Evolutionary conservation across 2,329 filamentous ascomycete species (phyloP).

Genomic region (Coniochaeta pulveracea): DNA sequence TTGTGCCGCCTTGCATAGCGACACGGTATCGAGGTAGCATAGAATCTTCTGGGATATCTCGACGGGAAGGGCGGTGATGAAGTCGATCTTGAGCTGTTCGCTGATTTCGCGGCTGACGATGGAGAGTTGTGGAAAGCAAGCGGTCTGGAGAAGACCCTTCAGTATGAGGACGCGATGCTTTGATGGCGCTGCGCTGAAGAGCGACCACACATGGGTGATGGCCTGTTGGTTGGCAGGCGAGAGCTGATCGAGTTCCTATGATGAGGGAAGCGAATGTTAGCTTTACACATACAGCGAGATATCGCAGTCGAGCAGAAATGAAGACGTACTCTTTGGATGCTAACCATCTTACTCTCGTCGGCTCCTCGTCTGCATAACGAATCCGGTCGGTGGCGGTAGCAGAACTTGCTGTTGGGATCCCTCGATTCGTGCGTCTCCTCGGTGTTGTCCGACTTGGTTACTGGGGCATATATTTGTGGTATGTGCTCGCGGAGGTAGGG

Average conservation of each 20-base stretch:
- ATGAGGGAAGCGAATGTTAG: slow-evolving; percentile 13
- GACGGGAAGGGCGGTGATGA: slow-evolving; percentile 74
- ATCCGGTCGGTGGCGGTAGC: slow-evolving; percentile 90
- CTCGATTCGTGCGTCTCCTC: slow-evolving; percentile 28
- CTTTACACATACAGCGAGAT: slow-evolving; percentile 3
- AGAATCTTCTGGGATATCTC: slow-evolving; percentile 92
- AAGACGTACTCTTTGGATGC: slow-evolving; percentile 67
- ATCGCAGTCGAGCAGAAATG: slow-evolving; percentile 1
- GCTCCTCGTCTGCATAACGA: slow-evolving; percentile 86
- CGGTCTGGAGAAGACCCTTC: slow-evolving; percentile 90
- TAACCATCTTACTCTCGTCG: slow-evolving; percentile 92
- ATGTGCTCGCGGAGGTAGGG: slow-evolving; percentile 90
- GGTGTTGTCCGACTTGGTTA: slow-evolving; percentile 48
- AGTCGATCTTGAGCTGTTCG: slow-evolving; percentile 96
- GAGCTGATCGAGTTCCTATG: slow-evolving; percentile 68
- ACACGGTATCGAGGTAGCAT: slow-evolving; percentile 84
- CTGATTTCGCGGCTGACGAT: slow-evolving; percentile 83
- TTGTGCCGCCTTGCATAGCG: slow-evolving; percentile 89
- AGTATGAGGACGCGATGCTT: slow-evolving; percentile 95
- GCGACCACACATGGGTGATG: slow-evolving; percentile 93
- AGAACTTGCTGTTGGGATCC: slow-evolving; percentile 77
- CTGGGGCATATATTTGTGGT: slow-evolving; percentile 74
- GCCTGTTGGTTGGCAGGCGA: slow-evolving; percentile 82
- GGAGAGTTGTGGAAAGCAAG: slow-evolving; percentile 94
- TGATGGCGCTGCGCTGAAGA: slow-evolving; percentile 89